Evolutionary conservation across 202 grass and related monocot genomes (phyloP).

Genomic region (Setaria italica): DNA sequence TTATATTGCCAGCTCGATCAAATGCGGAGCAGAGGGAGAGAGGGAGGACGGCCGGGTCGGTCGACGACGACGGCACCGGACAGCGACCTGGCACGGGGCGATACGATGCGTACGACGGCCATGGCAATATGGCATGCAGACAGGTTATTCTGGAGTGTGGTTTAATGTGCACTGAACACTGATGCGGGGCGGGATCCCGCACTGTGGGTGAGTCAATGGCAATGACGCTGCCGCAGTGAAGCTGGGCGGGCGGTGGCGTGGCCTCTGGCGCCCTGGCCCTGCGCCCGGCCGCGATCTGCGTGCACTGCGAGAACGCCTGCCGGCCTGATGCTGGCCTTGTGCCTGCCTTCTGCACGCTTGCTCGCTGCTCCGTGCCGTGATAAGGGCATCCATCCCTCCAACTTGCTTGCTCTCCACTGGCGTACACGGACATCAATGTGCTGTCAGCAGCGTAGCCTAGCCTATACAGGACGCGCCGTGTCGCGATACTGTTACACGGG

Average conservation of each 20-base stretch:
- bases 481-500: not conserved
- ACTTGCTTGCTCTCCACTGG: not conserved
- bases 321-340: no score
- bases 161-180: conserved; percentile 38
- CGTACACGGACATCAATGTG: not conserved
- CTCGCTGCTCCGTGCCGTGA: not conserved
- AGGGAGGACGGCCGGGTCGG: not conserved
- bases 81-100: conserved; percentile 17
- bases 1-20: no score
- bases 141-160: conserved; percentile 18
- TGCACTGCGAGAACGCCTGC: conserved; percentile 6
- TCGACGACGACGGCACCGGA: conserved; percentile 10
- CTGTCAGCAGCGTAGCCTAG: not conserved
- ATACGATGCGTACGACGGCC: not conserved
- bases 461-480: not conserved
- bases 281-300: conserved; percentile 14
- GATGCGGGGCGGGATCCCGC: conserved; percentile 31
- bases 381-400: not conserved
- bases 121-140: not conserved
- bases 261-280: not conserved
- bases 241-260: not conserved
- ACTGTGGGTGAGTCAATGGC: conserved; percentile 57
- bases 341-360: not conserved
- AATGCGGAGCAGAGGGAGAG: not conserved
- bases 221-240: conserved; percentile 54